A percentile compares a stretch with the other conserved stretches of the same genome.
phyloP scores from a whole-genome alignment of 768 basidiomycete genomes.

The Rhizopogon vesiculosus region DNA sequence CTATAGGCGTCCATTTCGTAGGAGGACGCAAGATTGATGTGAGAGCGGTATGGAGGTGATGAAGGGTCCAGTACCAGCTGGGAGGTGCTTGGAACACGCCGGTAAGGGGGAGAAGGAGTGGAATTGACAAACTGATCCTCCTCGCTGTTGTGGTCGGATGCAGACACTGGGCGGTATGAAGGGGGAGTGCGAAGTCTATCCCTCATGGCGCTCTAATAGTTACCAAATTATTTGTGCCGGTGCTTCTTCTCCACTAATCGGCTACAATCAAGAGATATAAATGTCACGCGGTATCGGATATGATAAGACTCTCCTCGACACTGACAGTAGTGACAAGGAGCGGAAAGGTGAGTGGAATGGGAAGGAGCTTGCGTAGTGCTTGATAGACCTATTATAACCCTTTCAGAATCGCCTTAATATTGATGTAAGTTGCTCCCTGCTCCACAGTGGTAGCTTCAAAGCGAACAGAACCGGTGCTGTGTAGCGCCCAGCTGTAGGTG shows the following conservation, averaged over 20 bases:
- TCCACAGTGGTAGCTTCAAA: background rate
- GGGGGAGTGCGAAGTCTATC: constrained; percentile 10
- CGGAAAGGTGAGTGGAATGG: background rate
- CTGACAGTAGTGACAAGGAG: background rate
- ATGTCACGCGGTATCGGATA: background rate
- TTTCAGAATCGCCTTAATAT: background rate
- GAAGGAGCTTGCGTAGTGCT: too few relatives aligned
- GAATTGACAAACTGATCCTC: constrained; percentile 8
- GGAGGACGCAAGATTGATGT: constrained; percentile 14
- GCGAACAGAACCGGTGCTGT: background rate
- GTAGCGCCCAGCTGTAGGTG: too few relatives aligned
- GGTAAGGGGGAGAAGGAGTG: constrained; percentile 36
- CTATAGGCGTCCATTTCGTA: constrained; percentile 8
- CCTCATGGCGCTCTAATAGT: constrained; percentile 3
- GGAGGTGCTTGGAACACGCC: constrained; percentile 29
- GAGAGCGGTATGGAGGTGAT: constrained; percentile 19
- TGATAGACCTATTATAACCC: too few relatives aligned
- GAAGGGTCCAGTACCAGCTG: constrained; percentile 21
- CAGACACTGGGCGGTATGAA: constrained; percentile 8
- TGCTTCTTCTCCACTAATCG: background rate
- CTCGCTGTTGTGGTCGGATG: constrained; percentile 12
- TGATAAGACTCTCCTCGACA: background rate
- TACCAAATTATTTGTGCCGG: too few relatives aligned
- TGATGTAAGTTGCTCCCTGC: background rate
- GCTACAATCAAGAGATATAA: constrained; percentile 1